Conservation (phyloP, 2,329 filamentous ascomycete species). For the Monosporascus sp. region DNA sequence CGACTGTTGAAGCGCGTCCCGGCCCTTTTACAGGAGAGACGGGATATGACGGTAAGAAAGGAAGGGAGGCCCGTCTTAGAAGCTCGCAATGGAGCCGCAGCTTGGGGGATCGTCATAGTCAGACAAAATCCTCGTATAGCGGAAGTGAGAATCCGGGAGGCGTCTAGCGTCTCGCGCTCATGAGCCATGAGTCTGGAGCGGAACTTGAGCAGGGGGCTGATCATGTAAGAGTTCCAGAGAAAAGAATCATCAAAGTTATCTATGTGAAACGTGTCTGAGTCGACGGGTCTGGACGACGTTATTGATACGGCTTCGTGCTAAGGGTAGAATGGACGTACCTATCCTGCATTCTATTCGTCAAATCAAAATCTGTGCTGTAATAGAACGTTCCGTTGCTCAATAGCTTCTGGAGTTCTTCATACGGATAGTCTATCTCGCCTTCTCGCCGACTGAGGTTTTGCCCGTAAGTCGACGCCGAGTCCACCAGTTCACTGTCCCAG, state of each 20-base stretch:
- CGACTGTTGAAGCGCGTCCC: constrained; percentile 96
- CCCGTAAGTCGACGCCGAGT: constrained; percentile 43
- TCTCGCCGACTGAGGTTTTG: constrained; percentile 61
- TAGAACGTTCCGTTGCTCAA: constrained; percentile 93
- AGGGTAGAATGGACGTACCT: constrained; percentile 43
- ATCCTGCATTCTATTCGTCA: constrained; percentile 89
- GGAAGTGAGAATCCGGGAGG: constrained; percentile 81
- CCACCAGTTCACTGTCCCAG: constrained; percentile 43
- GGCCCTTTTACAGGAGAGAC: constrained; percentile 83
- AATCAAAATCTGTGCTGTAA: constrained; percentile 96
- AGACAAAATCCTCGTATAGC: constrained; percentile 90
- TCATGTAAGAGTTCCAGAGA: constrained; percentile 98
- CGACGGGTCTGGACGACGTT: constrained; percentile 54
- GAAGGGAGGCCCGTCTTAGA: constrained; percentile 69
- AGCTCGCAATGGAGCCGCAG: constrained; percentile 63
- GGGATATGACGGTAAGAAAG: constrained; percentile 81
- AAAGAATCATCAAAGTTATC: constrained; percentile 91
- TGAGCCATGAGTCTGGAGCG: constrained; percentile 70
- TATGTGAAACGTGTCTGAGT: constrained; percentile 76
- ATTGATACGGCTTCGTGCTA: constrained; percentile 15
- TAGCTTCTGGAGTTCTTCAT: constrained; percentile 83
- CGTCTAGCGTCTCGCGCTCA: constrained; percentile 76
- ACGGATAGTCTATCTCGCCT: constrained; percentile 75
- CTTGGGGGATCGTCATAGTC: constrained; percentile 78
- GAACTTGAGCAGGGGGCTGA: constrained; percentile 85